Percentiles rank a stretch among this genome's conserved stretches.
phyloP scores from a whole-genome alignment of 257 asterid genomes.

The Linaria vulgaris region DNA sequence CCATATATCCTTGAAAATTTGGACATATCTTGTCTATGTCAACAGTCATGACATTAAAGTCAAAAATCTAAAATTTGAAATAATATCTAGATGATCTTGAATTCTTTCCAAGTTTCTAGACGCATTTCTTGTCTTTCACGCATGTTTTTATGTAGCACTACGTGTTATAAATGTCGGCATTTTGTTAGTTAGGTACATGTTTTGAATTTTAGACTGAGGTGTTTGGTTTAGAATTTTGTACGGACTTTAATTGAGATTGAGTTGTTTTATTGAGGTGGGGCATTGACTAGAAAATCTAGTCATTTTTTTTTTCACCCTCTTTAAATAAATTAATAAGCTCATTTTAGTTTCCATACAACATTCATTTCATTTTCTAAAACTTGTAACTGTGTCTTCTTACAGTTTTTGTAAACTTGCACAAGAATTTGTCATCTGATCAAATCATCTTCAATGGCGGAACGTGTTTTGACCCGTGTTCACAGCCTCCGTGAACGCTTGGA shows the following conservation, averaged over 20 bases:
- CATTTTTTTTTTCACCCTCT: constrained; percentile 19
- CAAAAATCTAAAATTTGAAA: neutral
- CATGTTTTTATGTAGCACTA: constrained; percentile 15
- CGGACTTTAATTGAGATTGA: constrained; percentile 30
- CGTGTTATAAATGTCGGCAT: neutral
- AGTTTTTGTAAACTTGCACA: constrained; percentile 37
- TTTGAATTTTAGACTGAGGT: constrained; percentile 25
- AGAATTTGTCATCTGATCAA: constrained; percentile 19
- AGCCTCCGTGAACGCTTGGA: constrained; percentile 93
- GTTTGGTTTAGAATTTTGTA: constrained; percentile 32
- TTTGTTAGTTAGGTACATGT: constrained; percentile 28
- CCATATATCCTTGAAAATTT: no score
- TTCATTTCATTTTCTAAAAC: constrained; percentile 11
- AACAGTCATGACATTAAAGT: constrained; percentile 11
- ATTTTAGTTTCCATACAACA: neutral
- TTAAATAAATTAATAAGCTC: constrained; percentile 1
- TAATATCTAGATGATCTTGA: neutral
- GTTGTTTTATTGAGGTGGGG: constrained; percentile 20
- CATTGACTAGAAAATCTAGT: constrained; percentile 31
- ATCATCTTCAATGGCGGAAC: constrained; percentile 68
- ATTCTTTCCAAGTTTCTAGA: neutral
- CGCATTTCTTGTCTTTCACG: constrained; percentile 31
- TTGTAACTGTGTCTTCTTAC: constrained; percentile 20
- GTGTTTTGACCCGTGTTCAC: constrained; percentile 80
- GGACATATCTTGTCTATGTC: no score